A percentile compares a stretch with the other conserved stretches of the same genome.
These are phyloP conservation scores for Magnusiomyces paraingens DNA, from an alignment of 1,139 yeast species.

Conservation along the genomic window DNA sequence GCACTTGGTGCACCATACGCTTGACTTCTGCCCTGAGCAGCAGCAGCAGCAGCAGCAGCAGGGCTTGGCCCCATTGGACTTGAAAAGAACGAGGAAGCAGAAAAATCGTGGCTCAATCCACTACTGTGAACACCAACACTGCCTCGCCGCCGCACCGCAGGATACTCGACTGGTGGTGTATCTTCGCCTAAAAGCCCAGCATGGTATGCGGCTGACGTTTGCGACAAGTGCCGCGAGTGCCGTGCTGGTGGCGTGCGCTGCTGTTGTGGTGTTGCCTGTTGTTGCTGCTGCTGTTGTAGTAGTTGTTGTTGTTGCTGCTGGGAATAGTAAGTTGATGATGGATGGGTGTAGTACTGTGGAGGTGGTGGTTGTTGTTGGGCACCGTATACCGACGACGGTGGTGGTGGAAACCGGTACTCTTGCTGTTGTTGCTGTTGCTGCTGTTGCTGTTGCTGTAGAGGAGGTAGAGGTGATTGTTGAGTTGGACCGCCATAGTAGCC, in stretches of 20 bases:
- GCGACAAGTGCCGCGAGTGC: not conserved
- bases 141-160: not conserved
- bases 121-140: not conserved
- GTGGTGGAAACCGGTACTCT: no score
- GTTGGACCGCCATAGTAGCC: not conserved
- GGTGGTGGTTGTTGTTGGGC: no score
- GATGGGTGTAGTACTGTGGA: not conserved
- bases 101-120: not conserved
- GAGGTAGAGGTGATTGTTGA: not conserved
- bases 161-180: not conserved
- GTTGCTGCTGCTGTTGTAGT: not conserved
- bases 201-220: not conserved
- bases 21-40: no score
- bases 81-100: not conserved
- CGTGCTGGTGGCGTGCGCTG: not conserved
- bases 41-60: no score
- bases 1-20: no score
- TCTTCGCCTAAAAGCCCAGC: not conserved
- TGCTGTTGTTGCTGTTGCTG: not conserved
- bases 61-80: no score
- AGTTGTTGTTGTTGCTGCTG: constrained; percentile 5
- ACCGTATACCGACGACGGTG: no score
- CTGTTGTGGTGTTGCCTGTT: not conserved
- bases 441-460: not conserved
- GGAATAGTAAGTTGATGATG: not conserved